Evolutionary conservation across 768 basidiomycete species (phyloP).

Genomic region (Mycena indigotica): DNA sequence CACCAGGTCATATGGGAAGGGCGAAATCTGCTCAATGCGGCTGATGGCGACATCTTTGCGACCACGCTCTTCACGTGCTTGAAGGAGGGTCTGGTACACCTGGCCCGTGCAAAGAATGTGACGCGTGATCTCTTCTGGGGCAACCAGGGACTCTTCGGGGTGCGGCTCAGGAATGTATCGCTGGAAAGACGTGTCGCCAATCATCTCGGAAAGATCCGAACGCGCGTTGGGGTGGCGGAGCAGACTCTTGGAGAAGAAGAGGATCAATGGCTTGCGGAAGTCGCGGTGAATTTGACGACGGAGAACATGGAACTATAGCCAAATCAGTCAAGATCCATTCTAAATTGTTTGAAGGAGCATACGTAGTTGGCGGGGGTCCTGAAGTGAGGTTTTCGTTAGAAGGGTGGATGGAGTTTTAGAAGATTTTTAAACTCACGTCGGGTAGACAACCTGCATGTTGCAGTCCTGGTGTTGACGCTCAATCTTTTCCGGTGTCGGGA

Average conservation of each 20-base stretch:
- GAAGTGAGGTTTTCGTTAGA: background rate
- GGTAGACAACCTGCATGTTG: constrained; percentile 99
- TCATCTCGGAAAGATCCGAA: constrained; percentile 86
- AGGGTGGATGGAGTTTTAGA: no score
- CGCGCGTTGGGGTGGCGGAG: constrained; percentile 93
- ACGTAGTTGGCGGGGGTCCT: constrained; percentile 96
- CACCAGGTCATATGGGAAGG: constrained; percentile 95
- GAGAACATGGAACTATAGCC: constrained; percentile 86
- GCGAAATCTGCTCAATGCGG: constrained; percentile 91
- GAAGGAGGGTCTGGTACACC: constrained; percentile 87
- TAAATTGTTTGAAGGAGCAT: constrained; percentile 26
- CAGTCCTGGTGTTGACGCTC: constrained; percentile 98
- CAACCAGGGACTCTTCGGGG: constrained; percentile 66
- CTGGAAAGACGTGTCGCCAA: constrained; percentile 86
- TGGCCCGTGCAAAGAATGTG: constrained; percentile 95
- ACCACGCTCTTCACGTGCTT: constrained; percentile 88
- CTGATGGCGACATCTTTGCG: constrained; percentile 95
- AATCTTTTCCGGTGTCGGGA: constrained; percentile 85
- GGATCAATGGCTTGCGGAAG: constrained; percentile 96
- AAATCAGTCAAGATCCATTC: constrained; percentile 1
- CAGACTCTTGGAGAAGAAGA: constrained; percentile 97
- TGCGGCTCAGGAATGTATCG: constrained; percentile 89
- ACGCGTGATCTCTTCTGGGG: constrained; percentile 84
- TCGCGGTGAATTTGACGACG: constrained; percentile 97
- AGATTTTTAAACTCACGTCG: constrained; percentile 62